Base-by-base conservation (phyloP, 257 asterid genomes). In the Catharanthus roseus region DNA sequence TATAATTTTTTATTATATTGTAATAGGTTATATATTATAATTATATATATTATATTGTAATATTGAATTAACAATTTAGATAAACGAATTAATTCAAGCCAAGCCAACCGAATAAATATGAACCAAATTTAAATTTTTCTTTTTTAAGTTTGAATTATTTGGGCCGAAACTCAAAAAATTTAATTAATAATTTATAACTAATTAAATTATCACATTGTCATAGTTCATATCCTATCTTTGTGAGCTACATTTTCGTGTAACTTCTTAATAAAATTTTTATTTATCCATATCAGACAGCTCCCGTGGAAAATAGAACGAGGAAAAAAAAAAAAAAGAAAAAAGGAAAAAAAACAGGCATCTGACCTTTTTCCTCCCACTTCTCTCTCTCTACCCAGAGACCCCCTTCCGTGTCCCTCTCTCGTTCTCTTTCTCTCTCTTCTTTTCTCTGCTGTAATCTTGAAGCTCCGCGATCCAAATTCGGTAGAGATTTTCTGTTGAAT, bases 361-460 rank as follows among this genome's bases (percentile, higher is more conserved):
- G 67, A 75, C 63, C 34, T 68, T 67, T 64, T 51, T 56, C n/a
- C 19, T 26, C 6, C 36, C 34, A 26, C 58, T 54, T 26, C 62
- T 45, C 69, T 61, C 63, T 33, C n/a, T n/a, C n/a, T n/a, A n/a
- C n/a, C 39, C 78, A 13, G 68, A 34, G 68, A n/a, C 64, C 7
- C 38, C 69, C 64, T 13, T 26, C 12, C 47, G 41, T 38, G 26
- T 50, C 61, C 41, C 62, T 38, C 44, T 34, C 33, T 36, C 63
- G 60, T 55, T 26, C 67, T 50, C 34, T 26, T 42, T 65, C 41
- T 10, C 23, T 62, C 7, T 13, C 45, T n/a, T 51, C 49, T 31
- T 61, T 47, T 21, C 42, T n/a, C 21, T 33, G 18, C 61, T 54
- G 50, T 38, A 66, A 68, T 68, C 78, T 39, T 16, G 41, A 55